Conservation (phyloP, 148 eudicot genomes). For the Rhododendron kiyosumense region DNA sequence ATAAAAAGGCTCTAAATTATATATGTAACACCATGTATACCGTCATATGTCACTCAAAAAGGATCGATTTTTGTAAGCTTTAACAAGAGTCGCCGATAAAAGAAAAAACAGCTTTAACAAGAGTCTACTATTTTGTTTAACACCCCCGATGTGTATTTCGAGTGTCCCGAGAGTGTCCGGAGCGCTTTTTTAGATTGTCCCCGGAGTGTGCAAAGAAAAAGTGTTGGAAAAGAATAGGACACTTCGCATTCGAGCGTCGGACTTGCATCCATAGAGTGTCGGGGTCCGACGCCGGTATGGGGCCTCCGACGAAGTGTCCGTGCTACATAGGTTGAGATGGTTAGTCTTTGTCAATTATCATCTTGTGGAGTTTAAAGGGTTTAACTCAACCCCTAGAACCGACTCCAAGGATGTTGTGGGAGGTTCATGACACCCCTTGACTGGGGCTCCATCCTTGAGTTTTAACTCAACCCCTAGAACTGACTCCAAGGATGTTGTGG, state of each 20-base stretch:
- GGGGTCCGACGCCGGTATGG: background rate
- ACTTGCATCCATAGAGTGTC: background rate
- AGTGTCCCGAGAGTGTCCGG: background rate
- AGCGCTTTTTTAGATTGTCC: background rate
- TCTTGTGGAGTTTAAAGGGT: background rate
- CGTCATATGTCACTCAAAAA: background rate
- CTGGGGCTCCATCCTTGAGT: background rate
- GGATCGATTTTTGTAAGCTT: background rate
- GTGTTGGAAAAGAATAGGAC: background rate
- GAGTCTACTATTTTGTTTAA: background rate
- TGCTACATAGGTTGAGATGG: background rate
- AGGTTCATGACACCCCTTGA: background rate
- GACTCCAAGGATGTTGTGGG: background rate
- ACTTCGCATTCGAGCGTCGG: no score
- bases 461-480: background rate
- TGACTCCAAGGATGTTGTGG: background rate
- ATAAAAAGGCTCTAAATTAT: background rate
- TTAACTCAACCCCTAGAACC: background rate
- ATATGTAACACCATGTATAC: background rate
- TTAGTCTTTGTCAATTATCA: background rate
- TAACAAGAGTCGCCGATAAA: background rate
- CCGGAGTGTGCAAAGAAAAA: no score
- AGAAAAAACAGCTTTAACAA: background rate
- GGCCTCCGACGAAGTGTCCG: background rate
- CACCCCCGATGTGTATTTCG: background rate